phyloP scores from a whole-genome alignment of 495 filamentous ascomycete genomes.

The Podospora appendiculata region DNA sequence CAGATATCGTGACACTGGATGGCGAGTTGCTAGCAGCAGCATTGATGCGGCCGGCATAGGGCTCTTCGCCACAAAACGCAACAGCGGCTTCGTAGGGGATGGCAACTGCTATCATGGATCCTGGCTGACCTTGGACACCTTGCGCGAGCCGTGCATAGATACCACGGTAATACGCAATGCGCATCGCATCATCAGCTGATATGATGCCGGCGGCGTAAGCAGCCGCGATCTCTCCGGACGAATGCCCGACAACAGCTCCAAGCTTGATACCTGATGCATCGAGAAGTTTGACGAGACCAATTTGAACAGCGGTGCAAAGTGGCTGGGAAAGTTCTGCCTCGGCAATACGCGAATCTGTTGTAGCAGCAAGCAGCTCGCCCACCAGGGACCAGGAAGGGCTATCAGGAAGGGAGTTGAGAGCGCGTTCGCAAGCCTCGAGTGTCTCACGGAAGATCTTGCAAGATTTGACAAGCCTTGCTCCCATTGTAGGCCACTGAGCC shows the following conservation, averaged over 20 bases:
- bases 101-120: slow-evolving; percentile 37
- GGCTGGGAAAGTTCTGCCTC: slow-evolving; percentile 22
- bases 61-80: neutral
- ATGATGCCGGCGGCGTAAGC: slow-evolving; percentile 33
- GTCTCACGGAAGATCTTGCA: slow-evolving; percentile 8
- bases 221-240: slow-evolving; percentile 49
- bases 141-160: slow-evolving; percentile 6
- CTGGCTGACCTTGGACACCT: slow-evolving; percentile 8
- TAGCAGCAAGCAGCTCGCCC: neutral
- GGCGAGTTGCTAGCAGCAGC: slow-evolving; percentile 26
- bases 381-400: neutral
- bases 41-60: neutral
- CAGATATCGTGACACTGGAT: neutral
- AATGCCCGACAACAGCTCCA: slow-evolving; percentile 47
- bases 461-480: slow-evolving; percentile 19
- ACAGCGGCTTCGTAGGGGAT: slow-evolving; percentile 19
- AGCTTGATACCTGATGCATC: slow-evolving; percentile 36
- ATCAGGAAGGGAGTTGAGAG: neutral
- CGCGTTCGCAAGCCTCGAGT: neutral
- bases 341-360: neutral
- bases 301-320: slow-evolving; percentile 38
- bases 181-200: slow-evolving; percentile 36
- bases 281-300: slow-evolving; percentile 42
- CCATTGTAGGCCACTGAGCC: neutral
- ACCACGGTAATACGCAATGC: slow-evolving; percentile 36